phyloP scores from a whole-genome alignment of 2,329 filamentous ascomycete genomes.

The Furcasterigmium sp. region DNA sequence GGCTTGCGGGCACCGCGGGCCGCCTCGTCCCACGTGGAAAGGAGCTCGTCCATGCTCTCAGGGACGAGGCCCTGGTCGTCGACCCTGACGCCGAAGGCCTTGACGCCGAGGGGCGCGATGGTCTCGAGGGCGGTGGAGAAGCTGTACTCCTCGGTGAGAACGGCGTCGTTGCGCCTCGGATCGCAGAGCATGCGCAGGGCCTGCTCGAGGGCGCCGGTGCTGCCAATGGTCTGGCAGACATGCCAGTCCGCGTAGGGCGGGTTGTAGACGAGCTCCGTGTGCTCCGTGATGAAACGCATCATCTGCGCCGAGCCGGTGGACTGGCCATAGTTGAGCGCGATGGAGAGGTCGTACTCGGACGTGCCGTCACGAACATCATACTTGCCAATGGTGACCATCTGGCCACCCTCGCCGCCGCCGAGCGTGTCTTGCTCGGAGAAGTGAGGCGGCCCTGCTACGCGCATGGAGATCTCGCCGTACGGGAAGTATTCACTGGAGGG shows the following conservation, averaged over 20 bases:
- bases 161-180: conserved; percentile 62
- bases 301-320: conserved; percentile 81
- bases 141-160: conserved; percentile 87
- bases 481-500: conserved; percentile 90
- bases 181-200: conserved; percentile 75
- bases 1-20: conserved; percentile 42
- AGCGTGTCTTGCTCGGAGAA: conserved; percentile 67
- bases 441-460: conserved; percentile 61
- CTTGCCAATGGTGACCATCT: conserved; percentile 67
- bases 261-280: conserved; percentile 84
- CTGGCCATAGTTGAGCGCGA: conserved; percentile 91
- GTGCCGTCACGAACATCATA: conserved; percentile 66
- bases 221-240: conserved; percentile 77
- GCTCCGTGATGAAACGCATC: conserved; percentile 86
- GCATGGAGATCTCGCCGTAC: conserved; percentile 72
- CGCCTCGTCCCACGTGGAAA: conserved; percentile 43
- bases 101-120: conserved; percentile 46
- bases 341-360: conserved; percentile 65
- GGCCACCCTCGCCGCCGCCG: conserved; percentile 39
- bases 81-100: conserved; percentile 43
- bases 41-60: conserved; percentile 43
- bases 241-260: conserved; percentile 91
- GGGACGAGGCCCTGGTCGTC: conserved; percentile 51
- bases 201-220: conserved; percentile 81
- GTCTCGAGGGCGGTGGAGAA: conserved; percentile 70